A percentile compares a stretch with the other conserved stretches of the same genome.
These are phyloP conservation scores for Candida boleticola DNA, from an alignment of 805 yeast genomes.

Conservation along the genomic window DNA sequence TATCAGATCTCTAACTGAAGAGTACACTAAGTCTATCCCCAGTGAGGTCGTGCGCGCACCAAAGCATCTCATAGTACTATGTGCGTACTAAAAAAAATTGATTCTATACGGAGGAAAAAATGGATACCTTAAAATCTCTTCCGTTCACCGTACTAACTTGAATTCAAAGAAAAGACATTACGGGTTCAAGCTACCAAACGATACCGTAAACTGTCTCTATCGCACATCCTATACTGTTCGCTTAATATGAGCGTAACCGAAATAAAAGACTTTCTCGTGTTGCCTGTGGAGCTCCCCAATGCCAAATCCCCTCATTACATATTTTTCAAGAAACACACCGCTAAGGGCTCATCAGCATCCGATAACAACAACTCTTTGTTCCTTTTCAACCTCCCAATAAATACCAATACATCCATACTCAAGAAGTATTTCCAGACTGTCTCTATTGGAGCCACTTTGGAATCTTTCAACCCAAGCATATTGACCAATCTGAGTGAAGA, in stretches of 20 bases:
- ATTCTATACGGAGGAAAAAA: too few species aligned
- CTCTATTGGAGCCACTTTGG: conserved; percentile 65
- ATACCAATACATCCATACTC: conserved; percentile 50
- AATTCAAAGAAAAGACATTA: too few species aligned
- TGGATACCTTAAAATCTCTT: too few species aligned
- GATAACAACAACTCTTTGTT: conserved; percentile 59
- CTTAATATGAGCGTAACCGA: conserved; percentile 31
- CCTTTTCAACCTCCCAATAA: conserved; percentile 71
- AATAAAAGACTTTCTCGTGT: conserved; percentile 56
- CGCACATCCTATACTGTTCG: neutral
- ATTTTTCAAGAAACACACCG: conserved; percentile 63
- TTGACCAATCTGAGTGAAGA: conserved; percentile 45
- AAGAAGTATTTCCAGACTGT: conserved; percentile 57
- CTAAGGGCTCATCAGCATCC: conserved; percentile 39
- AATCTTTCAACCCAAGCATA: conserved; percentile 35
- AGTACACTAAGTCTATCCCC: too few species aligned
- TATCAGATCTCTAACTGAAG: too few species aligned
- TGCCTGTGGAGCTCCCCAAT: conserved; percentile 46
- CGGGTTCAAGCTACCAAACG: too few species aligned
- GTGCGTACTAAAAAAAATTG: too few species aligned
- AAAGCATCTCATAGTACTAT: neutral
- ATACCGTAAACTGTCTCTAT: neutral
- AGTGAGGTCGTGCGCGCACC: conserved; percentile 1
- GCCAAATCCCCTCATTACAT: conserved; percentile 51
- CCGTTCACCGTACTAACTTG: too few species aligned